These are phyloP conservation scores for Effrenium voratum DNA, from an alignment of 73 alveolate genomes.

Conservation along the genomic window DNA sequence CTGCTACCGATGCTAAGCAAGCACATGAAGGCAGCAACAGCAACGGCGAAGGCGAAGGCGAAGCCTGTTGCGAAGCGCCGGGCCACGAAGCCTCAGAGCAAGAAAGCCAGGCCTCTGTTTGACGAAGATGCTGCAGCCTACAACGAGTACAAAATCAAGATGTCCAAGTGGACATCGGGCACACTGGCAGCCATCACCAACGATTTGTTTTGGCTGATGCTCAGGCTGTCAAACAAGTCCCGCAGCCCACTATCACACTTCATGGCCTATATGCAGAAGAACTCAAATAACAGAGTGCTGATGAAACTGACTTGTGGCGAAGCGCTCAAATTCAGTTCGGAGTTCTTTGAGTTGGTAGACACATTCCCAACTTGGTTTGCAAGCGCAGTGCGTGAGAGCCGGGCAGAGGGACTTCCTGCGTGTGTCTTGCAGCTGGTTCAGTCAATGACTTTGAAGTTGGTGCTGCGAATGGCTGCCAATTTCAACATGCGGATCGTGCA, in stretches of 20 bases:
- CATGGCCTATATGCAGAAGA: neutral
- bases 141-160: neutral
- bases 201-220: neutral
- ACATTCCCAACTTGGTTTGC: conserved; percentile 3
- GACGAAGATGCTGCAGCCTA: neutral
- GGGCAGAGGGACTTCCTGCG: neutral
- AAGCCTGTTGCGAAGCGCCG: no score
- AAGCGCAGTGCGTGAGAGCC: neutral
- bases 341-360: neutral
- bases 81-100: neutral
- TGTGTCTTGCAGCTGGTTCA: neutral
- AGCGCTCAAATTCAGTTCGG: neutral
- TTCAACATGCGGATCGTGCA: neutral
- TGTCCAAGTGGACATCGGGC: conserved; percentile 6
- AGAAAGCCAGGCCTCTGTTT: neutral
- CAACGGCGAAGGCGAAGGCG: neutral
- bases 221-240: neutral
- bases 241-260: conserved; percentile 19
- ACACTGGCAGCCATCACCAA: conserved; percentile 2
- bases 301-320: neutral
- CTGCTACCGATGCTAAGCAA: neutral
- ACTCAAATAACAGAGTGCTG: neutral
- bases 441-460: neutral
- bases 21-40: neutral
- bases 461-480: neutral